Base-by-base conservation (phyloP, 2,329 filamentous ascomycete genomes). In the Chrysoporthe deuterocubensis region DNA sequence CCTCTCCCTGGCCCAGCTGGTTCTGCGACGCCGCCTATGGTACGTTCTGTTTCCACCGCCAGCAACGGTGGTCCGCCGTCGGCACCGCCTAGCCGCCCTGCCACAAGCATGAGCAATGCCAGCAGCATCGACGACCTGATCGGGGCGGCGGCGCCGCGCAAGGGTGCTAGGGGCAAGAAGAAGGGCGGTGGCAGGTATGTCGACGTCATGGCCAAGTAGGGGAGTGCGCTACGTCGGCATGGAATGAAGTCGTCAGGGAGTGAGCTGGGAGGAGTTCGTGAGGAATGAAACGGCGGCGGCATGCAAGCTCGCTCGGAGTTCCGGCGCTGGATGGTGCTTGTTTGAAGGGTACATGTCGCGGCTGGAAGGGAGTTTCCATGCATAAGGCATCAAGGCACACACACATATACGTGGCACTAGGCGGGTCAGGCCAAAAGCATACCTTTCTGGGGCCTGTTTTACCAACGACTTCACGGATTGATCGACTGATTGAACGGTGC, bases 121-220 rank as follows among this genome's bases (percentile, higher is more conserved):
- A 96, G 90, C 78, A 96, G 92, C 73, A 96, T 99, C 75, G 96
- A 99, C 74, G 96, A 99, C 77, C 82, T 99, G 71, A 82, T 99
- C 32, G 92, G 92, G 5, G 89, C 91, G 4, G 88, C 91, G 3
- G 87, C 85, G 42, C 87, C 91, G 21, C 87, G 92, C 71, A 94
- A 92, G 73, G 82, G 84, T 5, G 85, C 84, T 0, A 81, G 75
- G 71, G 92, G 87, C 74, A 93, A 93, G 83, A 97, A 94, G 84
- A 70, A 70, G 48, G 66, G 54, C 18, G 89, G 90, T 32, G 91
- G 93, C 42, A 85, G 94, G 40, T 99, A 99, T 83, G 90, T 99
- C 42, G 96, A 99, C 85, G 93, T 99, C 69, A 97, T 98, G 94
- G 92, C 91, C 11, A 90, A 92, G 75, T 86, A 80, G 48, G 37